Percentiles rank a stretch among this genome's conserved stretches.
Evolutionary conservation across 179 eudicot species (phyloP).

Genomic region (Corrigiola litoralis): DNA sequence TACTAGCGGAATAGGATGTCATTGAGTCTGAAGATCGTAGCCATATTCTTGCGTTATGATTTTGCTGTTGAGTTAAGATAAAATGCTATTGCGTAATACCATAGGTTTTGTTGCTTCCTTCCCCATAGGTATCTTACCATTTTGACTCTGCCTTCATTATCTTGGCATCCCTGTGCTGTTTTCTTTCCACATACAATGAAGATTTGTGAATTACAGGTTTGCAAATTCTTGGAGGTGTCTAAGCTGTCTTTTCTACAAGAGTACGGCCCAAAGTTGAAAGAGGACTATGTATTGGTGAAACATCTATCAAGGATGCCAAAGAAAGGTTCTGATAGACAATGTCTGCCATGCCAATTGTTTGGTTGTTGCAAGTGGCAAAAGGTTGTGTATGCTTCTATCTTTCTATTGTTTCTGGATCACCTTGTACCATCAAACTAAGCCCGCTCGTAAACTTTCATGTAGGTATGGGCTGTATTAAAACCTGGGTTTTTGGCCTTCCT

Average conservation of each 20-base stretch:
- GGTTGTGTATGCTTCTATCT: slow-evolving; percentile 33
- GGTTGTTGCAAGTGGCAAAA: slow-evolving; percentile 96
- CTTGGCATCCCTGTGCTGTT: neutral
- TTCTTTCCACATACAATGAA: slow-evolving; percentile 4
- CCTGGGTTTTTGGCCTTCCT: slow-evolving; percentile 96
- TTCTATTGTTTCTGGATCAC: neutral
- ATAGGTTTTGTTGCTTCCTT: neutral
- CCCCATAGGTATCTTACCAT: neutral
- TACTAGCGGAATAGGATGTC: no score
- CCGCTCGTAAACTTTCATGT: slow-evolving; percentile 16
- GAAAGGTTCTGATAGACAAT: slow-evolving; percentile 44
- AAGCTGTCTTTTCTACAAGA: slow-evolving; percentile 82
- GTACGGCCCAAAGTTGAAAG: slow-evolving; percentile 97
- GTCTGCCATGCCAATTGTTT: slow-evolving; percentile 65
- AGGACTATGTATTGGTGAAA: slow-evolving; percentile 84
- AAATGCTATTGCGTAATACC: neutral
- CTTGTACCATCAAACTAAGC: slow-evolving; percentile 13
- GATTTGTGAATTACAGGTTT: slow-evolving; percentile 54
- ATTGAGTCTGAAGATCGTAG: no score
- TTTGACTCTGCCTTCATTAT: neutral
- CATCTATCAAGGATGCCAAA: slow-evolving; percentile 54
- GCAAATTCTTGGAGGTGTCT: slow-evolving; percentile 95
- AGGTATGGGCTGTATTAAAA: slow-evolving; percentile 99
- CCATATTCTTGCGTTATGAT: neutral
- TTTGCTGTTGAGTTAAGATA: neutral